phyloP scores from a whole-genome alignment of 192 early-diverging fungal species.

The Coemansia sp. region DNA sequence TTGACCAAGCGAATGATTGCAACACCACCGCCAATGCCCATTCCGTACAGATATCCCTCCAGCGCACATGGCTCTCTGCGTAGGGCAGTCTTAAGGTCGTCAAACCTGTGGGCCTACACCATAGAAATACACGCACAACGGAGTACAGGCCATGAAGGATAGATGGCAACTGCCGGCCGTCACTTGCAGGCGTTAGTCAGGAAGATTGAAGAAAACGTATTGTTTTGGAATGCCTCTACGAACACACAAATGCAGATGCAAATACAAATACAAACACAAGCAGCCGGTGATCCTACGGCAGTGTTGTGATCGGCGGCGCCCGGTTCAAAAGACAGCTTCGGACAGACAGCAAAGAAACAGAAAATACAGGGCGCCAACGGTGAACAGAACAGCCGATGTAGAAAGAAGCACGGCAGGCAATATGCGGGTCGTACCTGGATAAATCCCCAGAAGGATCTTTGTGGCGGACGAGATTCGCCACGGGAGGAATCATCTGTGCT shows the following conservation, averaged over 20 bases:
- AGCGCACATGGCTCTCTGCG: conserved; percentile 42
- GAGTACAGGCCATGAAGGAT: neutral
- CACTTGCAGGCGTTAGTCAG: too few species aligned
- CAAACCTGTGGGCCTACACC: conserved; percentile 42
- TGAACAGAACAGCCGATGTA: neutral
- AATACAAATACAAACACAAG: neutral
- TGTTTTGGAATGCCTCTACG: neutral
- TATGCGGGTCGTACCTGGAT: conserved; percentile 3
- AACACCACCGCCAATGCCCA: conserved; percentile 27
- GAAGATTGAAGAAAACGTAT: too few species aligned
- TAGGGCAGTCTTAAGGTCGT: conserved; percentile 22
- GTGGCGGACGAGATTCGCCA: neutral
- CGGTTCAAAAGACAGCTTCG: neutral
- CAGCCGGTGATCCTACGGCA: neutral
- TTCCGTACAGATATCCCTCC: conserved; percentile 50
- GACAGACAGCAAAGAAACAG: neutral
- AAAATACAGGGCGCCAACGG: neutral
- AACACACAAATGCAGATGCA: neutral
- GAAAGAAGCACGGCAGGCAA: neutral
- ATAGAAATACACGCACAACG: neutral
- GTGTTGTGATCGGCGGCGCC: conserved; percentile 13
- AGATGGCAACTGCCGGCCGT: neutral
- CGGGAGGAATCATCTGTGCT: neutral
- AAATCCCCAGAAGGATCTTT: neutral
- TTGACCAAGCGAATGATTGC: conserved; percentile 39